A percentile compares a stretch with the other conserved stretches of the same genome.
Evolutionary conservation across 305 asterid genomes (phyloP).

Genomic region (Solanum chacoense): DNA sequence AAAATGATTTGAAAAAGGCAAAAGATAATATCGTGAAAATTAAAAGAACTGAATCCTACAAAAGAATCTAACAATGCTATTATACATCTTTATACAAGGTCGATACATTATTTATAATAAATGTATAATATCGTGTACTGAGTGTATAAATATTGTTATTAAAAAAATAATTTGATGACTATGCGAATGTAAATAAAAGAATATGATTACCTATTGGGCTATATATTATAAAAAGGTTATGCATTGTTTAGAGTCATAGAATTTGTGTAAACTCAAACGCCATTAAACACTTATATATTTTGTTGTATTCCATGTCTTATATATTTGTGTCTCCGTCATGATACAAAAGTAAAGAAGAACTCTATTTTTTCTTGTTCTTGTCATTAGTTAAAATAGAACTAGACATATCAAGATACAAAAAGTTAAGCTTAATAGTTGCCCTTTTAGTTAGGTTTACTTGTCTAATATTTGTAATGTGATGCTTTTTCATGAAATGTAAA

Average conservation of each 20-base stretch:
- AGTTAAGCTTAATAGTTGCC: background rate
- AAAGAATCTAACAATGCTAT: background rate
- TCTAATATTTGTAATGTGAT: background rate
- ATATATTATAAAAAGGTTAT: no score
- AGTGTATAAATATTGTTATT: background rate
- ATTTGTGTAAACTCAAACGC: background rate
- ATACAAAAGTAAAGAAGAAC: background rate
- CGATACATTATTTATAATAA: background rate
- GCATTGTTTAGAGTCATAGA: background rate
- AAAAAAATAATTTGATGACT: background rate
- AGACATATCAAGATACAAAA: background rate
- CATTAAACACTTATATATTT: background rate
- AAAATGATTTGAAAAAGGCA: background rate
- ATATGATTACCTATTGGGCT: background rate
- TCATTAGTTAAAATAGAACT: background rate
- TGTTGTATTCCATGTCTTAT: background rate
- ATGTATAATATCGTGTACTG: background rate
- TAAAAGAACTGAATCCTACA: background rate
- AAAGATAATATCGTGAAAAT: background rate
- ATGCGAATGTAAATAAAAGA: background rate
- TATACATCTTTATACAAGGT: background rate
- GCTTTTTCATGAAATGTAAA: background rate
- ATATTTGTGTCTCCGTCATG: background rate
- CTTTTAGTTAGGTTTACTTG: background rate
- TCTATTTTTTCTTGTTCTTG: background rate